These are phyloP conservation scores for Diaporthe vaccinii DNA, from an alignment of 2,329 filamentous ascomycete species.

Conservation along the genomic window DNA sequence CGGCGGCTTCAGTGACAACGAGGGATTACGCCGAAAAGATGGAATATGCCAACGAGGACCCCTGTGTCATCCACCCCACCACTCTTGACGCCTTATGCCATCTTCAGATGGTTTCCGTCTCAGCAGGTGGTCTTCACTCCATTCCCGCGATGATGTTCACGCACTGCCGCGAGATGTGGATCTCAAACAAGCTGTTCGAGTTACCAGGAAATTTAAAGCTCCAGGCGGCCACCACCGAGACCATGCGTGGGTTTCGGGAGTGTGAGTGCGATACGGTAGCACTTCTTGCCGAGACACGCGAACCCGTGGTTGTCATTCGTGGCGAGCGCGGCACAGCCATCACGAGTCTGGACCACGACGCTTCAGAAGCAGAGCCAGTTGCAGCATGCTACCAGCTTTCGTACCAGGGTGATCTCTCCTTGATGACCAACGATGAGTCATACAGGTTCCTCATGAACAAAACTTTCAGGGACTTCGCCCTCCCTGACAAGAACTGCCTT, in stretches of 20 bases:
- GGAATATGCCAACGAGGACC: constrained; percentile 43
- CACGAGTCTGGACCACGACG: constrained; percentile 1
- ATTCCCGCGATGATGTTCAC: not conserved
- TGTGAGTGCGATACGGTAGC: constrained; percentile 11
- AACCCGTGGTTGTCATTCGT: constrained; percentile 18
- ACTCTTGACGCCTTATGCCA: constrained; percentile 32
- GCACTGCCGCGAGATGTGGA: constrained; percentile 9
- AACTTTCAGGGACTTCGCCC: constrained; percentile 2
- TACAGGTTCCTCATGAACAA: constrained; percentile 14
- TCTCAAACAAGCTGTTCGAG: not conserved
- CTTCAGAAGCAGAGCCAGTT: not conserved
- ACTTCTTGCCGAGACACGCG: not conserved
- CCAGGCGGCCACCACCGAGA: not conserved
- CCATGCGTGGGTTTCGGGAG: not conserved
- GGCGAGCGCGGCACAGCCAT: constrained; percentile 25
- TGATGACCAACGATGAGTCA: not conserved
- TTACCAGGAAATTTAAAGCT: constrained; percentile 18
- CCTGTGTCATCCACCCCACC: constrained; percentile 32
- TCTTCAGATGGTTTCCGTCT: constrained; percentile 17
- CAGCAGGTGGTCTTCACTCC: not conserved
- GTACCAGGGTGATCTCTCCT: not conserved
- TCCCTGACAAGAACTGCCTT: not conserved
- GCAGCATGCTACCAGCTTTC: constrained; percentile 11
- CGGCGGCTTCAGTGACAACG: constrained; percentile 1
- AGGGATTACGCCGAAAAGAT: constrained; percentile 36